Conservation (phyloP, 768 basidiomycete genomes). For the Hemileccinum impolitum region DNA sequence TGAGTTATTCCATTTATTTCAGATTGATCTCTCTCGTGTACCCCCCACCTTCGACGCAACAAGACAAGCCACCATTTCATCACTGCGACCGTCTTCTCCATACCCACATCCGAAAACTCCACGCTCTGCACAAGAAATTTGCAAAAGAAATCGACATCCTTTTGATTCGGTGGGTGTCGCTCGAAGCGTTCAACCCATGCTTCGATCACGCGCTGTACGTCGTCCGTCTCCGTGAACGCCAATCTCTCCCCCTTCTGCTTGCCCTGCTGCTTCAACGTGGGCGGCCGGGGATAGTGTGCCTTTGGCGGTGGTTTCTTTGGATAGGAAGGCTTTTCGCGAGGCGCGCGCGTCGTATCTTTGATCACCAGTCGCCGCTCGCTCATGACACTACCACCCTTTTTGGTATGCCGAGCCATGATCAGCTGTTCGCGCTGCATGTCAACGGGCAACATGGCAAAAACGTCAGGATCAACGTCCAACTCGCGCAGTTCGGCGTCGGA, state of each 20-base stretch:
- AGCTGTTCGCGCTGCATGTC: conserved; percentile 75
- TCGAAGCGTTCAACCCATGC: conserved; percentile 70
- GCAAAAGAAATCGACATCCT: conserved; percentile 73
- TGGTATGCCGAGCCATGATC: conserved; percentile 50
- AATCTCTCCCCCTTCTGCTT: conserved; percentile 51
- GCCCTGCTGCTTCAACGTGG: conserved; percentile 55
- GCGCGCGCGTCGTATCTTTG: conserved; percentile 34
- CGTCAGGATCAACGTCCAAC: conserved; percentile 70
- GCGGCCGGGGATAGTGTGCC: conserved; percentile 48
- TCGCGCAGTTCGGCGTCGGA: conserved; percentile 55
- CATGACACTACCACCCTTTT: conserved; percentile 31
- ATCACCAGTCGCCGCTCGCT: conserved; percentile 47
- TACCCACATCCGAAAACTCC: conserved; percentile 61
- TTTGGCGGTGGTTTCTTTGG: conserved; percentile 51
- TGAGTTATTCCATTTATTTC: conserved; percentile 32
- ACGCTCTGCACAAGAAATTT: conserved; percentile 70
- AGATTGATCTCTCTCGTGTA: conserved; percentile 42
- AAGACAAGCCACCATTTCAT: conserved; percentile 83
- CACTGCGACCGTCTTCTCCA: conserved; percentile 67
- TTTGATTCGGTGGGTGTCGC: conserved; percentile 60
- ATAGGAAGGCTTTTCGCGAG: conserved; percentile 33
- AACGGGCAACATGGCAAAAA: conserved; percentile 62
- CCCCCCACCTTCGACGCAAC: conserved; percentile 60
- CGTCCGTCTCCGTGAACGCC: conserved; percentile 59
- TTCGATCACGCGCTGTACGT: conserved; percentile 70